These are phyloP conservation scores for Pythium guiyangense DNA, from an alignment of 352 stramenopile genomes.

Conservation along the genomic window DNA sequence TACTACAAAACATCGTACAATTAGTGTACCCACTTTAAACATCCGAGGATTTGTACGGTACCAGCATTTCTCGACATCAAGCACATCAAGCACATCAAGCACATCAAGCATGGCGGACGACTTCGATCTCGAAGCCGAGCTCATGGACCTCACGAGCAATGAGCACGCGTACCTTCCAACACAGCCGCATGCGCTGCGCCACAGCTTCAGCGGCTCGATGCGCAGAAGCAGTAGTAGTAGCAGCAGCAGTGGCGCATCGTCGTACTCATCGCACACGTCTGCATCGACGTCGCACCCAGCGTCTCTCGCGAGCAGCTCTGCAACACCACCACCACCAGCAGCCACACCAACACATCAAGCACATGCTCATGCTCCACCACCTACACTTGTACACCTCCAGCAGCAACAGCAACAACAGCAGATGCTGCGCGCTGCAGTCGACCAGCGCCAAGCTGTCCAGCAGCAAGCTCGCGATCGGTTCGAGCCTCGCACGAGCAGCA, in stretches of 20 bases:
- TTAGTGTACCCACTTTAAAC: too few species aligned
- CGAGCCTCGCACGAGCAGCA: neutral
- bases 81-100: neutral
- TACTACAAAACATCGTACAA: too few species aligned
- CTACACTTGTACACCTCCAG: neutral
- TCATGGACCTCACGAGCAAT: conserved; percentile 62
- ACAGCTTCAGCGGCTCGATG: conserved; percentile 13
- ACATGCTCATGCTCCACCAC: neutral
- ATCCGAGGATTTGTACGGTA: too few species aligned
- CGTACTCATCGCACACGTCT: neutral
- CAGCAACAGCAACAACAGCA: neutral
- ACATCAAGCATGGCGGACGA: conserved; percentile 6
- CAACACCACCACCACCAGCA: neutral
- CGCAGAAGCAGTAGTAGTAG: too few species aligned
- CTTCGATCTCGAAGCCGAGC: conserved; percentile 49
- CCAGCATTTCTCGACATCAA: too few species aligned
- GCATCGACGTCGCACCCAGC: neutral
- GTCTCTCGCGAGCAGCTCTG: neutral
- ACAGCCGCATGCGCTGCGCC: conserved; percentile 11
- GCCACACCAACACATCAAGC: neutral
- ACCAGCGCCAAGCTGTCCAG: neutral
- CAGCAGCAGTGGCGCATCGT: neutral
- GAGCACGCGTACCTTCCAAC: conserved; percentile 50
- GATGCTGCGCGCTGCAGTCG: conserved; percentile 4
- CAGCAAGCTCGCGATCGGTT: conserved; percentile 9